Conservation (phyloP, 2,329 filamentous ascomycete species). For the Byssochlamys sp. region DNA sequence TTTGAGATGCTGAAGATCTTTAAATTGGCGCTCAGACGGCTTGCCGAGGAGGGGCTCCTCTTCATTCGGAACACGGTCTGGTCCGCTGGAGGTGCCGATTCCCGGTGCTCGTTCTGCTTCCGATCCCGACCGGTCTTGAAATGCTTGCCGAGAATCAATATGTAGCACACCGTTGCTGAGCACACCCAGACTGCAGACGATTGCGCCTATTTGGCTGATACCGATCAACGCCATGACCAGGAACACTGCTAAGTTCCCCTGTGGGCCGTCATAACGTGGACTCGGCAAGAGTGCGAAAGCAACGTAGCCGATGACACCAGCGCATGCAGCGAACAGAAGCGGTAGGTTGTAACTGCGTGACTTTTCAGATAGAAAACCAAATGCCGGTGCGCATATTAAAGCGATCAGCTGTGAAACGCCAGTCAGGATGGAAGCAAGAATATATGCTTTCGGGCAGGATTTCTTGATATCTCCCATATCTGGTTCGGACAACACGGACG, state of each 20-base stretch:
- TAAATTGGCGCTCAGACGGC: slow-evolving; percentile 12
- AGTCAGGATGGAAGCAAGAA: slow-evolving; percentile 75
- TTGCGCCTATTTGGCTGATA: slow-evolving; percentile 88
- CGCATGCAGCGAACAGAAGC: slow-evolving; percentile 58
- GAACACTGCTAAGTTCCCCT: slow-evolving; percentile 61
- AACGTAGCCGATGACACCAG: slow-evolving; percentile 70
- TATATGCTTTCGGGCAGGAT: slow-evolving; percentile 76
- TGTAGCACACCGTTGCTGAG: slow-evolving; percentile 69
- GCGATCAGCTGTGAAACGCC: slow-evolving; percentile 82
- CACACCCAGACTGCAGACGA: slow-evolving; percentile 87
- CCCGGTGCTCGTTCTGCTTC: neutral
- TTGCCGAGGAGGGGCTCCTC: slow-evolving; percentile 21
- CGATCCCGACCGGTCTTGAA: neutral
- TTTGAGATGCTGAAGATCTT: slow-evolving; percentile 56
- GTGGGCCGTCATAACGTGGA: slow-evolving; percentile 62
- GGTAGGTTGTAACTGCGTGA: slow-evolving; percentile 61
- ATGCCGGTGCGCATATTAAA: slow-evolving; percentile 72
- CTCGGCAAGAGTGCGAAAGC: slow-evolving; percentile 66
- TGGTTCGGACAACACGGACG: slow-evolving; percentile 18
- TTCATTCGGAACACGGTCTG: slow-evolving; percentile 13
- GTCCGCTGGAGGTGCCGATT: neutral
- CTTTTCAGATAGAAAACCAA: slow-evolving; percentile 73
- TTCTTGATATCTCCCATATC: slow-evolving; percentile 59
- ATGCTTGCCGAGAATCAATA: slow-evolving; percentile 8
- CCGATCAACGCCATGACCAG: slow-evolving; percentile 71